phyloP scores from a whole-genome alignment of 164 flowering plant species.

The Liriodendron chinense region DNA sequence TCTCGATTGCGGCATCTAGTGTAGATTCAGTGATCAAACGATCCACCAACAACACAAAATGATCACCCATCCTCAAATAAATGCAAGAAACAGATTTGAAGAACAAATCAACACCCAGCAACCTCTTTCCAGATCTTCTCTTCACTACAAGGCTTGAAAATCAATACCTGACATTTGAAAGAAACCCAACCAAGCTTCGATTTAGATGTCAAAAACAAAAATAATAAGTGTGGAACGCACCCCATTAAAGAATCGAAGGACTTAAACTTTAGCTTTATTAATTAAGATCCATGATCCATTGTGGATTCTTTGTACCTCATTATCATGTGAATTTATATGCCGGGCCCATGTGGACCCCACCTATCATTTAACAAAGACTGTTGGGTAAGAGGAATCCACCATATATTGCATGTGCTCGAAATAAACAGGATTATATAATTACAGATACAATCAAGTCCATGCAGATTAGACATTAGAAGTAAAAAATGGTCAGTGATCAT shows the following conservation, averaged over 20 bases:
- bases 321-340: not conserved
- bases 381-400: no score
- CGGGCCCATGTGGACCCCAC: not conserved
- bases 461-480: no score
- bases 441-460: no score
- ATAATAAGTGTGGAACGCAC: not conserved
- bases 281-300: not conserved
- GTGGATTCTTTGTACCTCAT: not conserved
- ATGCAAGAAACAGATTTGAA: not conserved
- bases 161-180: not conserved
- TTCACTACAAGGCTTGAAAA: not conserved
- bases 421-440: no score
- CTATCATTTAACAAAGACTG: no score
- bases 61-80: conserved; percentile 70
- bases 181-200: not conserved
- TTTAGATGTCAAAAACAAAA: not conserved
- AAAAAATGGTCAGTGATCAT: no score
- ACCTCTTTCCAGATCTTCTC: not conserved
- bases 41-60: conserved; percentile 68
- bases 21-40: conserved; percentile 61
- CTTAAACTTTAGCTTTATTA: not conserved
- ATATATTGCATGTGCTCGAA: no score
- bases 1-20: conserved; percentile 53
- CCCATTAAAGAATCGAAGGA: no score
- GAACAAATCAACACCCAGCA: not conserved